Percentiles rank a stretch among this genome's conserved stretches.
These are phyloP conservation scores for Porcisia deanei DNA, from an alignment of 208 protist genomes.

Conservation along the genomic window DNA sequence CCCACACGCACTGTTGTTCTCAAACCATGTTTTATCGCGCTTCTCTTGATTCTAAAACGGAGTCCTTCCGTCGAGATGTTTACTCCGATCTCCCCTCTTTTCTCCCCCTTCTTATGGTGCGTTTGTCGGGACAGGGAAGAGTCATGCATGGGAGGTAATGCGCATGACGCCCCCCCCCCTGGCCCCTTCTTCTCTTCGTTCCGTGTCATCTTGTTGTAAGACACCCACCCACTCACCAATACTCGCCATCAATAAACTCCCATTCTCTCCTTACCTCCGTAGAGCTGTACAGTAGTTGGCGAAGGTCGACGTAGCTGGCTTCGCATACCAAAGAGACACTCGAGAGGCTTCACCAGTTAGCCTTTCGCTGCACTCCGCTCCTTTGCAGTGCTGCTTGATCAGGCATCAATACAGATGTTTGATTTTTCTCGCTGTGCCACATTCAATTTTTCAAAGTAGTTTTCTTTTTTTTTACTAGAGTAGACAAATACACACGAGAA, in stretches of 20 bases:
- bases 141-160: not conserved
- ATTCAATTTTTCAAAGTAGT: not conserved
- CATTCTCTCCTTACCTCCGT: too few species aligned
- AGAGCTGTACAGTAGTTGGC: not conserved
- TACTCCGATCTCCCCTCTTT: not conserved
- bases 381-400: not conserved
- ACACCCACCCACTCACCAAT: not conserved
- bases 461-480: not conserved
- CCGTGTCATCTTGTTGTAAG: not conserved
- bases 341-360: not conserved
- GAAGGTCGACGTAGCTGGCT: not conserved
- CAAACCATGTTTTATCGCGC: not conserved
- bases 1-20: not conserved
- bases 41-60: not conserved
- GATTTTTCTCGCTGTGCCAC: not conserved
- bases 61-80: not conserved
- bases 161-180: not conserved
- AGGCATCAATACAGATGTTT: not conserved
- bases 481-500: not conserved
- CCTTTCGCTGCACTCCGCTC: not conserved
- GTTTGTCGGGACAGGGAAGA: not conserved
- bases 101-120: not conserved
- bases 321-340: not conserved
- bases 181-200: not conserved
- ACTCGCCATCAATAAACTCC: not conserved